Evolutionary conservation across 805 yeast genomes (phyloP).

Genomic region (Sugiyamaella valdiviana): DNA sequence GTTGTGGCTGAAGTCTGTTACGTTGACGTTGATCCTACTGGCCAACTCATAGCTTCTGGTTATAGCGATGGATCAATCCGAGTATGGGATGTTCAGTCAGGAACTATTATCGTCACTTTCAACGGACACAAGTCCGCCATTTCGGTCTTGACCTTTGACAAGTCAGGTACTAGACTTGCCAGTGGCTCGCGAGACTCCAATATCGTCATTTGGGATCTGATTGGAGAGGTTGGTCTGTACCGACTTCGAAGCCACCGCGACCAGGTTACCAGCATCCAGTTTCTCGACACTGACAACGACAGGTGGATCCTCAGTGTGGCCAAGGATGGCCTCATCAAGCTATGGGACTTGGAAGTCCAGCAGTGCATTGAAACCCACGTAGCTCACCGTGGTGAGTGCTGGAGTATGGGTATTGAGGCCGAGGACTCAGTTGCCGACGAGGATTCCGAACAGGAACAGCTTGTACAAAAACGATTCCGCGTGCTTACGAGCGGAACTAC

Average conservation of each 20-base stretch:
- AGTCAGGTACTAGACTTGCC: slow-evolving; percentile 73
- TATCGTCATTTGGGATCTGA: slow-evolving; percentile 90
- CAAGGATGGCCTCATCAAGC: slow-evolving; percentile 84
- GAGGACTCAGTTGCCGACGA: slow-evolving; percentile 20
- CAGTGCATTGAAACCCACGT: slow-evolving; percentile 93
- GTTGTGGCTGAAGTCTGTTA: slow-evolving; percentile 58
- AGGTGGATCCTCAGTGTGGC: slow-evolving; percentile 65
- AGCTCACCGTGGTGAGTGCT: slow-evolving; percentile 90
- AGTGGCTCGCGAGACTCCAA: slow-evolving; percentile 85
- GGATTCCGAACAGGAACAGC: slow-evolving; percentile 1
- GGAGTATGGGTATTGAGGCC: slow-evolving; percentile 59
- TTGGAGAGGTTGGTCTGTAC: slow-evolving; percentile 82
- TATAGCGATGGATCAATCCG: slow-evolving; percentile 83
- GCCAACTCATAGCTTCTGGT: slow-evolving; percentile 80
- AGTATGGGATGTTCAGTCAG: slow-evolving; percentile 84
- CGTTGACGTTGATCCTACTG: slow-evolving; percentile 52
- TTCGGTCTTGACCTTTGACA: slow-evolving; percentile 64
- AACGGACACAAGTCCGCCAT: slow-evolving; percentile 87
- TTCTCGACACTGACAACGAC: slow-evolving; percentile 34
- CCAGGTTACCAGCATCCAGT: slow-evolving; percentile 69
- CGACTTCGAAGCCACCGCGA: slow-evolving; percentile 86
- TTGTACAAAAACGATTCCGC: slow-evolving; percentile 17
- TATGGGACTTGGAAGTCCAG: slow-evolving; percentile 88
- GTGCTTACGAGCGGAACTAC: slow-evolving; percentile 67
- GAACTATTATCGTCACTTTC: slow-evolving; percentile 69